Conservation (phyloP, 495 filamentous ascomycete species). For the Penicillium fimorum region DNA sequence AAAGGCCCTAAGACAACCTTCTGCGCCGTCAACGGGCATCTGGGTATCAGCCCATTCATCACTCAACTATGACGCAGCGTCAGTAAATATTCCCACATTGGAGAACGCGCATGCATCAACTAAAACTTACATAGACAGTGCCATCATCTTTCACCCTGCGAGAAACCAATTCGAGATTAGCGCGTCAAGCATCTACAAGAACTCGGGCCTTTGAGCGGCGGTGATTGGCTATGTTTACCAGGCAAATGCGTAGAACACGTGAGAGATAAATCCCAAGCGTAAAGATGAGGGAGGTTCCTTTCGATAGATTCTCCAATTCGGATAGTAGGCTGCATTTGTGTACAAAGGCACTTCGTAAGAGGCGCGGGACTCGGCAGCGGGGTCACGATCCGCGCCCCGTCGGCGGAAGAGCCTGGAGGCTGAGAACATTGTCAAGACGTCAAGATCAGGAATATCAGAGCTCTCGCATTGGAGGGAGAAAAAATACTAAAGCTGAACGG, state of each 20-base stretch:
- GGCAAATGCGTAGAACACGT: constrained; percentile 90
- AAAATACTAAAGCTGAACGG: constrained; percentile 1
- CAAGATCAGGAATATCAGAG: neutral
- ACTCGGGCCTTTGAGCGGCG: neutral
- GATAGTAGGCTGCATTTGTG: constrained; percentile 84
- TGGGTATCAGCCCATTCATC: constrained; percentile 84
- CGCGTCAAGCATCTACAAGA: constrained; percentile 27
- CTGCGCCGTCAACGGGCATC: constrained; percentile 73
- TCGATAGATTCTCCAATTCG: constrained; percentile 78
- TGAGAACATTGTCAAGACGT: constrained; percentile 21
- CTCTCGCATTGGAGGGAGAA: neutral
- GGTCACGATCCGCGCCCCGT: constrained; percentile 19
- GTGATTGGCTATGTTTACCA: constrained; percentile 44
- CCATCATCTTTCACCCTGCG: constrained; percentile 73
- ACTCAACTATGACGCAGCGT: constrained; percentile 58
- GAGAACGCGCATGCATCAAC: constrained; percentile 9
- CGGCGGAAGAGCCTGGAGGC: constrained; percentile 24
- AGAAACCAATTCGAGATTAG: constrained; percentile 31
- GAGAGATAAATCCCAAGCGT: constrained; percentile 65
- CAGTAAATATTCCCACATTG: constrained; percentile 17
- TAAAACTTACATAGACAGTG: constrained; percentile 66
- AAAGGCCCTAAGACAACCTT: constrained; percentile 77
- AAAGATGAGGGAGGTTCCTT: constrained; percentile 76
- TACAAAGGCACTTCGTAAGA: constrained; percentile 45
- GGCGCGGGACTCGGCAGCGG: constrained; percentile 26